Base-by-base conservation (phyloP, 108 stramenopile genomes). In the Craspedostauros australis region DNA sequence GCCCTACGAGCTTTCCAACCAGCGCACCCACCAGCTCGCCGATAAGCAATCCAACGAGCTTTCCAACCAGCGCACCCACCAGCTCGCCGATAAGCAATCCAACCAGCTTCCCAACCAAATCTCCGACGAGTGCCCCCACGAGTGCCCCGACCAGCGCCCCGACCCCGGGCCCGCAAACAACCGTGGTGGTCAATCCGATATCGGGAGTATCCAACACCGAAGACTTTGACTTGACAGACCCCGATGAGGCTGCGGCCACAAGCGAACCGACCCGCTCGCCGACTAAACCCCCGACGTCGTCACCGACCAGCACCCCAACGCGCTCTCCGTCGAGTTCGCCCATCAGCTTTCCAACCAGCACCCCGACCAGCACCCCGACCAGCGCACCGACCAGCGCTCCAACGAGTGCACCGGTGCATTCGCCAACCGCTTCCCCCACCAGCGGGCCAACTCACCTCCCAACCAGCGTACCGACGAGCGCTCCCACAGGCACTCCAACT, bases 361-460 rank as follows among this genome's bases (percentile, higher is more conserved):
- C 29, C 5, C 57, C 57, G 33, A 54, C 54, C 12, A 32, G 9
- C 7, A 50, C 54, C 14, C 57, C 57, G 3, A 59, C 51, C 21
- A 54, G 20, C 4, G 53, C 57, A 23, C 57, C 57, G 5, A 54
- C 52, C 8, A 32, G 18, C 19, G 51, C 57, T 33, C n/a, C n/a
- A 12, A 44, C 43, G 15, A 44, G 20, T n/a, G 43, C 43, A 9
- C 20, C 55, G 19, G 15, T 15, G 7, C 27, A 29, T 4, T 50
- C 53, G 19, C 60, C 60, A 5, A 61, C 60, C 15, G 54, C 18
- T 12, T 28, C 52, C 21, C 57, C 57, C 6, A 52, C 50, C 57
- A 59, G 51, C 18, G 53, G 50, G 32, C 57, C 57, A 5, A 59
- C 57, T 9, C 50, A 59, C 4, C 34, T 49, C 14, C 58, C 58